These are phyloP conservation scores for Neckera pumila DNA, from an alignment of 225 moss, liverwort and hornwort genomes.

Conservation along the genomic window DNA sequence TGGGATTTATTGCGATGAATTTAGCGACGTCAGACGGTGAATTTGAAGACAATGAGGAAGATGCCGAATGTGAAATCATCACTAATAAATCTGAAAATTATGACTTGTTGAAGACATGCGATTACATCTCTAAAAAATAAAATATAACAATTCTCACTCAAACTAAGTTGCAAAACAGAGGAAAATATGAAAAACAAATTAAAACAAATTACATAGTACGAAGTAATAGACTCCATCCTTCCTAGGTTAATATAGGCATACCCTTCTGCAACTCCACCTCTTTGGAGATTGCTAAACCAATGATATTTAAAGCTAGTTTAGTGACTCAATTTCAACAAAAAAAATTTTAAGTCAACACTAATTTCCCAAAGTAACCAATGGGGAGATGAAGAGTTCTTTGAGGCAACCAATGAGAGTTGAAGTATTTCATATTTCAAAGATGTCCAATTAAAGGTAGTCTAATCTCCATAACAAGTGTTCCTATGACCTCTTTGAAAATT, in stretches of 20 bases:
- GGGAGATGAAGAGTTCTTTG: neutral
- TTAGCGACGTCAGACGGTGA: too few species aligned
- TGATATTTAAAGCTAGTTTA: accelerated
- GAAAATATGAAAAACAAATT: too few species aligned
- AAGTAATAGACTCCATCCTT: neutral
- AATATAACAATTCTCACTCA: neutral
- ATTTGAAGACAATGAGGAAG: too few species aligned
- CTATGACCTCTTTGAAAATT: neutral
- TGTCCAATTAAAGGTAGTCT: accelerated
- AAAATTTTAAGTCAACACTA: neutral
- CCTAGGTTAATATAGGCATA: neutral
- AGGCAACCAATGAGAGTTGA: neutral
- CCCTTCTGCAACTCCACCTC: accelerated
- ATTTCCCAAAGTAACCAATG: neutral
- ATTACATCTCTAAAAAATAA: neutral
- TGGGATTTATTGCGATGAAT: too few species aligned
- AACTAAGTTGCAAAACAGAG: too few species aligned
- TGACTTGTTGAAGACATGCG: too few species aligned
- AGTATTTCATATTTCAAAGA: neutral
- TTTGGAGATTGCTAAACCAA: too few species aligned
- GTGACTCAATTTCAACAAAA: neutral
- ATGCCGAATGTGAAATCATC: too few species aligned
- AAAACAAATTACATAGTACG: too few species aligned
- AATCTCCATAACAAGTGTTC: neutral
- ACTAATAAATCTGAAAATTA: too few species aligned